Conservation (phyloP, 2,329 filamentous ascomycete genomes). For the Epichloe amarillans region DNA sequence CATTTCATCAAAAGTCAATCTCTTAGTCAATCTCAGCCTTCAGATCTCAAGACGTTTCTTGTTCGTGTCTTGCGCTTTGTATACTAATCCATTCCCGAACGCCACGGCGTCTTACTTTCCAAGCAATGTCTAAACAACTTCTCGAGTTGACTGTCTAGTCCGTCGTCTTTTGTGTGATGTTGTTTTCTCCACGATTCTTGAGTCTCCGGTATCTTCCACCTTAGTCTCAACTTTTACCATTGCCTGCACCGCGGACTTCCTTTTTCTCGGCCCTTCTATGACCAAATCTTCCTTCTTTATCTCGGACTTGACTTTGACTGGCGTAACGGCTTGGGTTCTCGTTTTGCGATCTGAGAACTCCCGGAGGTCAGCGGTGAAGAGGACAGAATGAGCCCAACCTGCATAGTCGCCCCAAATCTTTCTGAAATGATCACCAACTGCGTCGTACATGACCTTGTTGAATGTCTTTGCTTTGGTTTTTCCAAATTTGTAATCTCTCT, state of each 20-base stretch:
- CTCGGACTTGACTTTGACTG: background rate
- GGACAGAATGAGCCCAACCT: conserved; percentile 92
- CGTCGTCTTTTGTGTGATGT: conserved; percentile 17
- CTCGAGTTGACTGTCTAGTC: conserved; percentile 7
- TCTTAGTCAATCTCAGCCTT: too few species aligned
- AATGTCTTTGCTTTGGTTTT: conserved; percentile 74
- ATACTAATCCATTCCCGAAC: too few species aligned
- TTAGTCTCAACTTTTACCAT: conserved; percentile 9
- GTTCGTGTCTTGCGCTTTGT: too few species aligned
- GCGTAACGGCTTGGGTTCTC: conserved; percentile 2
- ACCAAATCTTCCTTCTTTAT: conserved; percentile 13
- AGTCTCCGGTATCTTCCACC: conserved; percentile 11
- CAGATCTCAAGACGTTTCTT: too few species aligned
- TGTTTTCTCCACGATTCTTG: conserved; percentile 10
- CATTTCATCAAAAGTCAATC: too few species aligned
- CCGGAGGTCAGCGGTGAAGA: conserved; percentile 86
- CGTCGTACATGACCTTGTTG: conserved; percentile 78
- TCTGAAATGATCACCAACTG: conserved; percentile 81
- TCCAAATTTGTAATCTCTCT: conserved; percentile 87
- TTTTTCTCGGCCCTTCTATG: conserved; percentile 16
- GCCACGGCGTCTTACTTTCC: background rate
- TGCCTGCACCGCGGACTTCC: conserved; percentile 9
- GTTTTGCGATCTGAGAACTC: conserved; percentile 58
- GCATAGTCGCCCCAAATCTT: conserved; percentile 84
- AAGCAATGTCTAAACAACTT: background rate